These are phyloP conservation scores for Lasiodiplodia citricola DNA, from an alignment of 2,329 filamentous ascomycete genomes.

Conservation along the genomic window DNA sequence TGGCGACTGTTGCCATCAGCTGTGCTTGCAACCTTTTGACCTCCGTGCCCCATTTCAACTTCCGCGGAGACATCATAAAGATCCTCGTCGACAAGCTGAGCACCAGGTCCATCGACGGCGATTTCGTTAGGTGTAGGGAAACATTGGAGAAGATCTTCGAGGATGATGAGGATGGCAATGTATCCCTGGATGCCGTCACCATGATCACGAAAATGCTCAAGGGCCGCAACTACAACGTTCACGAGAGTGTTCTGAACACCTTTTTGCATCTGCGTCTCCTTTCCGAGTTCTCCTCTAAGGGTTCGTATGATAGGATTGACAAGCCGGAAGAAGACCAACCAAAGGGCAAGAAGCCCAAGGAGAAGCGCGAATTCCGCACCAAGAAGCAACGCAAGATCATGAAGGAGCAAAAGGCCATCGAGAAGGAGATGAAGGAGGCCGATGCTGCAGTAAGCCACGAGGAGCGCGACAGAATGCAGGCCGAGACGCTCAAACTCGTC, in stretches of 20 bases:
- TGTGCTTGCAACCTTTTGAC: conserved; percentile 83
- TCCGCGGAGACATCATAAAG: conserved; percentile 83
- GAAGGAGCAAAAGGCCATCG: conserved; percentile 84
- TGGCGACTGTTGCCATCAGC: conserved; percentile 78
- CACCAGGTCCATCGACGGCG: conserved; percentile 70
- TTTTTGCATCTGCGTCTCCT: conserved; percentile 89
- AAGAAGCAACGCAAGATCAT: conserved; percentile 83
- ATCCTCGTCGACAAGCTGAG: conserved; percentile 87
- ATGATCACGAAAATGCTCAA: conserved; percentile 96
- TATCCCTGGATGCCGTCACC: conserved; percentile 83
- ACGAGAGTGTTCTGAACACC: conserved; percentile 86
- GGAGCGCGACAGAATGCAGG: conserved; percentile 90
- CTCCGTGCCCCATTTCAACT: conserved; percentile 95
- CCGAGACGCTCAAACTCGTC: conserved; percentile 93
- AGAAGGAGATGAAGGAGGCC: conserved; percentile 92
- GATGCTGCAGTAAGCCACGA: conserved; percentile 91
- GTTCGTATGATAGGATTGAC: conserved; percentile 78
- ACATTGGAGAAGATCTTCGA: conserved; percentile 82
- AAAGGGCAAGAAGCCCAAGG: conserved; percentile 66
- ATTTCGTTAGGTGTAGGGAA: conserved; percentile 77
- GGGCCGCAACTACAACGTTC: conserved; percentile 77
- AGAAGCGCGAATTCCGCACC: conserved; percentile 83
- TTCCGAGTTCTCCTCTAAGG: conserved; percentile 85
- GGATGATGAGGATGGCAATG: conserved; percentile 87
- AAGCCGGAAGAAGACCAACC: conserved; percentile 45